Conservation (phyloP, 2,329 filamentous ascomycete genomes). For the Aspergillus quadrilineatus region DNA sequence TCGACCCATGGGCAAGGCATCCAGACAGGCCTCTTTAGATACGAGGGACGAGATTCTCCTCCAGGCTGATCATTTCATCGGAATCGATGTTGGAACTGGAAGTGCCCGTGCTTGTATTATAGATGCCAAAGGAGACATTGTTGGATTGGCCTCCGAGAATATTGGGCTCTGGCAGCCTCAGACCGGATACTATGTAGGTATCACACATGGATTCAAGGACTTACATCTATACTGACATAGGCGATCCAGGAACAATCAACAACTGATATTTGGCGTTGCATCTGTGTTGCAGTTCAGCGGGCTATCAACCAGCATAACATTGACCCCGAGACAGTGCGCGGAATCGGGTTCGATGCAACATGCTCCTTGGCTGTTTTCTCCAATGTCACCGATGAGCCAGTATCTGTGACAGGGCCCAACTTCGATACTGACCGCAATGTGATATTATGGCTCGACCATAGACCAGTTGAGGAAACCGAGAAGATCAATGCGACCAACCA, state of each 20-base stretch:
- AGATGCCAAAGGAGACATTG: slow-evolving; percentile 85
- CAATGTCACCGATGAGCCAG: slow-evolving; percentile 82
- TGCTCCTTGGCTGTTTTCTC: slow-evolving; percentile 93
- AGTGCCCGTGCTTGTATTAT: slow-evolving; percentile 96
- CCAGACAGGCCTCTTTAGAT: slow-evolving; percentile 42
- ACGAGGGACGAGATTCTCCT: slow-evolving; percentile 58
- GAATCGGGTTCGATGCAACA: slow-evolving; percentile 97
- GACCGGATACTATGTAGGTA: slow-evolving; percentile 68
- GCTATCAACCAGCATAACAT: slow-evolving; percentile 80
- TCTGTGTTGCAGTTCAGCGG: slow-evolving; percentile 81
- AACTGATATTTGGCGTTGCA: slow-evolving; percentile 92
- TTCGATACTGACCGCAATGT: slow-evolving; percentile 92
- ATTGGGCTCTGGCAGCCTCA: slow-evolving; percentile 80
- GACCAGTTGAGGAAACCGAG: slow-evolving; percentile 83
- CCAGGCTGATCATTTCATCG: slow-evolving; percentile 66
- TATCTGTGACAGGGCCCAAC: slow-evolving; percentile 71
- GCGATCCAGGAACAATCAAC: slow-evolving; percentile 85
- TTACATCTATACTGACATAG: neutral
- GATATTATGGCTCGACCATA: slow-evolving; percentile 95
- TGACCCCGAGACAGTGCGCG: slow-evolving; percentile 71
- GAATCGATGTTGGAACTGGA: slow-evolving; percentile 94
- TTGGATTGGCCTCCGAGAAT: slow-evolving; percentile 67
- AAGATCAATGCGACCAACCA: slow-evolving; percentile 92
- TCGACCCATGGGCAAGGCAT: slow-evolving; percentile 33
- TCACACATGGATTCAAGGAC: slow-evolving; percentile 8